Evolutionary conservation across 108 stramenopile genomes (phyloP).

Genomic region (Licmophora abbreviata): DNA sequence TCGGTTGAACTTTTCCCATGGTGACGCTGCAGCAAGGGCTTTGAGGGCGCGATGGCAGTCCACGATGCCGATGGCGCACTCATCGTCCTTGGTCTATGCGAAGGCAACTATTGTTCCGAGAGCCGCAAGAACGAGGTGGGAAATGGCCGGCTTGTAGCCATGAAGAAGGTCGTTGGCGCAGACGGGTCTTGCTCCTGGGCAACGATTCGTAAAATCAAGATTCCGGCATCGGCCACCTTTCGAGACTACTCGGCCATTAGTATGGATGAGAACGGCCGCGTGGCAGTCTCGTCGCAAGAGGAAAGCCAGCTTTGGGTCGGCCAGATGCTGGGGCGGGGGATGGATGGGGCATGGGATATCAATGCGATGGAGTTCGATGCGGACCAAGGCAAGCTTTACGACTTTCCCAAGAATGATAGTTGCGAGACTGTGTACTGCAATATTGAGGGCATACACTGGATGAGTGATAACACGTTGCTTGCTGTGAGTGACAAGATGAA

Average conservation of each 20-base stretch:
- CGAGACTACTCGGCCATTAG: conserved; percentile 65
- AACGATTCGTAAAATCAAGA: conserved; percentile 29
- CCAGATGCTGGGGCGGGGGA: conserved; percentile 14
- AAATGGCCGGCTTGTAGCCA: conserved; percentile 50
- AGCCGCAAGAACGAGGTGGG: conserved; percentile 40
- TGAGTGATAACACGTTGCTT: conserved; percentile 56
- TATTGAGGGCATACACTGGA: conserved; percentile 69
- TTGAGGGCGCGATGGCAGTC: conserved; percentile 59
- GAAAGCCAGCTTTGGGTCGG: conserved; percentile 62
- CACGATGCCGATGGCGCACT: conserved; percentile 29
- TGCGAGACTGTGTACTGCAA: conserved; percentile 69
- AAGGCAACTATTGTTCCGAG: conserved; percentile 69
- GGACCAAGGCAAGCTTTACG: conserved; percentile 15
- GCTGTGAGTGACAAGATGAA: conserved; percentile 79
- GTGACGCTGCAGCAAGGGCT: conserved; percentile 38
- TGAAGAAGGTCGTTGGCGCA: conserved; percentile 29
- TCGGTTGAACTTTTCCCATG: not conserved
- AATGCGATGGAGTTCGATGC: conserved; percentile 33
- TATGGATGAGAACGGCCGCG: conserved; percentile 29
- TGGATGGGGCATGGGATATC: conserved; percentile 38
- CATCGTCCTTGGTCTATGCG: conserved; percentile 59
- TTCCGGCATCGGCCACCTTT: conserved; percentile 49
- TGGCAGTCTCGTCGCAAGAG: conserved; percentile 68
- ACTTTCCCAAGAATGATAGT: conserved; percentile 47
- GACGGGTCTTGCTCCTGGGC: conserved; percentile 39